Evolutionary conservation across 169 alveolate species (phyloP).

Genomic region (Condylostoma magnum): DNA sequence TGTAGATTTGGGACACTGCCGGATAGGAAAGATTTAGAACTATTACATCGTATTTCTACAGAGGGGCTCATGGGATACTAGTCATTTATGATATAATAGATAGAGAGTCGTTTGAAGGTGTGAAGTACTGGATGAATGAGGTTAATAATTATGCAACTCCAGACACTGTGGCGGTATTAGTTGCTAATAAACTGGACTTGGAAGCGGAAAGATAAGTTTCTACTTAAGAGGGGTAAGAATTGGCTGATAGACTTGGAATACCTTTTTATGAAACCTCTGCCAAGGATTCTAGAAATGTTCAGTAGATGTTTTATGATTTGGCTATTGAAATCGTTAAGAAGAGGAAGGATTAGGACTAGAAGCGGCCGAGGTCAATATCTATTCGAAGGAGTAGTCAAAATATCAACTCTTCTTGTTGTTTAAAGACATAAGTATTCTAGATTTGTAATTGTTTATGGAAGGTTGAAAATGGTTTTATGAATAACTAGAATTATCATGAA

Average conservation of each 20-base stretch:
- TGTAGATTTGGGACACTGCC: conserved; percentile 68
- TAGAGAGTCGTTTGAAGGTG: conserved; percentile 89
- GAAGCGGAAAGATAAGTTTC: conserved; percentile 65
- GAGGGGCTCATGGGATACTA: conserved; percentile 63
- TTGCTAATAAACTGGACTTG: conserved; percentile 92
- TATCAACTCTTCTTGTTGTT: no score
- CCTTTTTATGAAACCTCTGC: conserved; percentile 93
- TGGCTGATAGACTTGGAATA: conserved; percentile 87
- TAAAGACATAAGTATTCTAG: no score
- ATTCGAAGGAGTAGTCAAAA: no score
- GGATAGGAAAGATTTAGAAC: conserved; percentile 60
- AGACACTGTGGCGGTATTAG: conserved; percentile 82
- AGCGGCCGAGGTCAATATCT: no score
- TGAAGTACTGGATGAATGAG: conserved; percentile 94
- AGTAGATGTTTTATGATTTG: conserved; percentile 72
- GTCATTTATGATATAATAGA: conserved; percentile 81
- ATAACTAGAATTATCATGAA: no score
- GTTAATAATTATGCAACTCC: conserved; percentile 88
- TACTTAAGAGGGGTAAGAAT: conserved; percentile 68
- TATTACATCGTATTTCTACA: conserved; percentile 49
- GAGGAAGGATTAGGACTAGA: no score
- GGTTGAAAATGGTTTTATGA: no score
- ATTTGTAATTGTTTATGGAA: no score
- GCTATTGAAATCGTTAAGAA: conserved; percentile 55
- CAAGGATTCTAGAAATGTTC: conserved; percentile 88